These are phyloP conservation scores for Daldinia eschscholtzii DNA, from an alignment of 2,329 filamentous ascomycete genomes.

Conservation along the genomic window DNA sequence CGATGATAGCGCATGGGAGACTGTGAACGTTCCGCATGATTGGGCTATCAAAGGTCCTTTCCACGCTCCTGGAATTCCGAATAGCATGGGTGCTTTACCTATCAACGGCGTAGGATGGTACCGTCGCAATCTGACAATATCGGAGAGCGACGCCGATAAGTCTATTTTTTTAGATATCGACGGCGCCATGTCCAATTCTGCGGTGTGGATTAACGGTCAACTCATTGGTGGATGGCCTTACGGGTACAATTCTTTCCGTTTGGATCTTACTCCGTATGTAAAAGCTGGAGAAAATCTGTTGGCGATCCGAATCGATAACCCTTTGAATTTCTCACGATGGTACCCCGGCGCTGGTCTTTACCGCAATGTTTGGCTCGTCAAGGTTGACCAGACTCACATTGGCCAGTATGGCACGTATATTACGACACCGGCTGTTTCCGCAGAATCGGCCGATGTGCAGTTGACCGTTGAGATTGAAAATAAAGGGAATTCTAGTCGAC, in stretches of 20 bases:
- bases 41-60: conserved; percentile 61
- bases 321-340: conserved; percentile 63
- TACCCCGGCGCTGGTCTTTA: conserved; percentile 68
- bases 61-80: conserved; percentile 52
- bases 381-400: conserved; percentile 61
- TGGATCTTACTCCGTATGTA: conserved; percentile 39
- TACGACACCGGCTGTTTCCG: conserved; percentile 60
- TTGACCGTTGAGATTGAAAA: conserved; percentile 63
- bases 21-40: conserved; percentile 58
- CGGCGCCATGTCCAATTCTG: conserved; percentile 52
- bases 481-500: conserved; percentile 48
- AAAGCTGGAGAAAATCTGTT: conserved; percentile 55
- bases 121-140: conserved; percentile 44
- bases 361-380: conserved; percentile 67
- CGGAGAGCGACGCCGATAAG: conserved; percentile 53
- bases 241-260: conserved; percentile 53
- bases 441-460: conserved; percentile 59
- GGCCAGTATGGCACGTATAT: conserved; percentile 64
- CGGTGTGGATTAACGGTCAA: conserved; percentile 56
- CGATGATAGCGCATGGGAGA: conserved; percentile 54
- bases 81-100: conserved; percentile 60
- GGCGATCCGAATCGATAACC: conserved; percentile 66
- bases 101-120: conserved; percentile 63
- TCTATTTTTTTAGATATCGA: conserved; percentile 59
- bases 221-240: conserved; percentile 58